Conservation (phyloP, 257 asterid species). For the Nicotiana otophora region DNA sequence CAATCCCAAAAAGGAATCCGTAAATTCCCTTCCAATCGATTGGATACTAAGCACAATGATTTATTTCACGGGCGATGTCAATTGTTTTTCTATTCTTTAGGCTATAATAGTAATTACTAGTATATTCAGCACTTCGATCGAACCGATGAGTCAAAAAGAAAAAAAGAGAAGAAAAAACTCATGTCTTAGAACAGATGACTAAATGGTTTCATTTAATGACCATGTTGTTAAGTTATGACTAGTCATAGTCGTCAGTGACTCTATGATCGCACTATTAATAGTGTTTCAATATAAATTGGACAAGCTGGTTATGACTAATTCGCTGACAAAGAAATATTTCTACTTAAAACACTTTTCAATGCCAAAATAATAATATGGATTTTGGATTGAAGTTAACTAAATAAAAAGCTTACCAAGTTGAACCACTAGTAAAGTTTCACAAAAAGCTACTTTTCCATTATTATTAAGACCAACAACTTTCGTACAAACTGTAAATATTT, state of each 20-base stretch:
- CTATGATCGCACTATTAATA: not conserved
- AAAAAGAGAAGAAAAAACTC: not conserved
- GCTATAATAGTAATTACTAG: not conserved
- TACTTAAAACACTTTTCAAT: not conserved
- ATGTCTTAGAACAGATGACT: not conserved
- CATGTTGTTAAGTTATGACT: not conserved
- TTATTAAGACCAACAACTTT: not conserved
- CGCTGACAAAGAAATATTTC: not conserved
- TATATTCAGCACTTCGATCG: not conserved
- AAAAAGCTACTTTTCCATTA: not conserved
- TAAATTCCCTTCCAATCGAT: no score
- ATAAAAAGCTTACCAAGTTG: not conserved
- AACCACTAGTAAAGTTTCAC: not conserved
- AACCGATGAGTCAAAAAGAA: not conserved
- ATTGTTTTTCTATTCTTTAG: not conserved
- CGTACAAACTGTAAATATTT: not conserved
- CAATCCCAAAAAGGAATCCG: no score
- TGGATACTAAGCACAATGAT: not conserved
- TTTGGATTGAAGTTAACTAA: not conserved
- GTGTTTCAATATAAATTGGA: not conserved
- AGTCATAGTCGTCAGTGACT: not conserved
- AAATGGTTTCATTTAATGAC: not conserved
- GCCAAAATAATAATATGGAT: not conserved
- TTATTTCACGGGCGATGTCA: not conserved
- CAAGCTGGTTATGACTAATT: slow-evolving; percentile 1